These are phyloP conservation scores for Diplotaxis tenuifolia DNA, from an alignment of 345 rosid genomes.

Conservation along the genomic window DNA sequence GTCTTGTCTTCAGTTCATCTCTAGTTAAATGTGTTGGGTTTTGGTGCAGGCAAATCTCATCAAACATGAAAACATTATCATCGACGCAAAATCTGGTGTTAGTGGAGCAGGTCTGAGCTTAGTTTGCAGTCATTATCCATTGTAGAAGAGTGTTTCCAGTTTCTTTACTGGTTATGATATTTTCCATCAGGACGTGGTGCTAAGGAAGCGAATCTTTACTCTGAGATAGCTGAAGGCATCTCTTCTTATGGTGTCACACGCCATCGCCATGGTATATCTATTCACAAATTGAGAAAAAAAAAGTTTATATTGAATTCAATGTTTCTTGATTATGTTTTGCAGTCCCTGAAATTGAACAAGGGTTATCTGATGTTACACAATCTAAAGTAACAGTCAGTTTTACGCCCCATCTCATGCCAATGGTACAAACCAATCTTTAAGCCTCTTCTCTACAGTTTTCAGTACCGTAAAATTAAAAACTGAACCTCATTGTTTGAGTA, in stretches of 20 bases:
- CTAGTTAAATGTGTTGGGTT: not conserved
- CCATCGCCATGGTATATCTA: slow-evolving; percentile 83
- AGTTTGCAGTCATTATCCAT: not conserved
- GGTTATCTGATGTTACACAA: slow-evolving; percentile 66
- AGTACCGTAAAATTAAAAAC: slow-evolving; percentile 9
- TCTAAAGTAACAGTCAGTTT: slow-evolving; percentile 86
- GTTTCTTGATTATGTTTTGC: slow-evolving; percentile 28
- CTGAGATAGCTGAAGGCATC: slow-evolving; percentile 90
- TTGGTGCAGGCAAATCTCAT: slow-evolving; percentile 72
- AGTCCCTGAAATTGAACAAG: slow-evolving; percentile 99
- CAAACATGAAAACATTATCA: slow-evolving; percentile 58
- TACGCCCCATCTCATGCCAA: slow-evolving; percentile 69
- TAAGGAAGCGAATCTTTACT: slow-evolving; percentile 71
- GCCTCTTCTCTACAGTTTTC: slow-evolving; percentile 17
- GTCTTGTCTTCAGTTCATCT: not conserved
- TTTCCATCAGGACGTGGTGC: slow-evolving; percentile 86
- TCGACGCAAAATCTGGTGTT: slow-evolving; percentile 93
- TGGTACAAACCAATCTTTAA: not conserved
- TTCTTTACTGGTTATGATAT: slow-evolving; percentile 5
- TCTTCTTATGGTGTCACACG: slow-evolving; percentile 80
- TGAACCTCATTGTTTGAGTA: slow-evolving; percentile 25
- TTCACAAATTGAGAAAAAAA: not conserved
- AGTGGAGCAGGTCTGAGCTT: slow-evolving; percentile 86
- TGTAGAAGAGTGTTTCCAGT: not conserved
- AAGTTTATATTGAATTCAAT: not conserved